These are phyloP conservation scores for Jatropha multifida DNA, from an alignment of 441 rosid genomes.

Conservation along the genomic window DNA sequence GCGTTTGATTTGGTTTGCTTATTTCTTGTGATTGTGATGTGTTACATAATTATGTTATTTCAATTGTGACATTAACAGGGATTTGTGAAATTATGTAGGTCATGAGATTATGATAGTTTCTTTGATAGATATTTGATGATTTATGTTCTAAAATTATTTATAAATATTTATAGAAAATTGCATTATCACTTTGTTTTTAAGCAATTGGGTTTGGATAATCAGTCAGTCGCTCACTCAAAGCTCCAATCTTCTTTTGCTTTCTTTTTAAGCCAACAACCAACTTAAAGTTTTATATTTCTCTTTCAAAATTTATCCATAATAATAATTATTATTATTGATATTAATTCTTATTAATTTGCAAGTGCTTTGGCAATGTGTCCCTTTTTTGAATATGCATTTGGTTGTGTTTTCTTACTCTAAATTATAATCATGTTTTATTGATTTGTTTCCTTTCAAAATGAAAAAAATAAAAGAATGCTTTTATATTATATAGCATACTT, in stretches of 20 bases:
- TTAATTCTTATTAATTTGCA: neutral
- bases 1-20: too few species aligned
- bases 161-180: neutral
- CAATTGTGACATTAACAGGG: neutral
- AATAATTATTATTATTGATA: neutral
- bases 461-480: neutral
- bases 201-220: conserved; percentile 5
- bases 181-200: conserved; percentile 14
- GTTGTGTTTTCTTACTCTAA: too few species aligned
- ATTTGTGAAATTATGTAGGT: neutral
- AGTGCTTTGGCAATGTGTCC: neutral
- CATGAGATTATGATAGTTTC: neutral
- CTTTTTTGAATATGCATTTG: neutral
- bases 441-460: neutral
- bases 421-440: neutral
- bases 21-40: neutral
- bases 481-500: too few species aligned
- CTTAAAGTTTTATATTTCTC: neutral
- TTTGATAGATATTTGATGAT: neutral
- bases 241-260: neutral
- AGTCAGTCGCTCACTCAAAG: neutral
- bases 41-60: neutral
- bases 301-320: neutral
- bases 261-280: conserved; percentile 6
- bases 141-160: too few species aligned